These are phyloP conservation scores for Candida broadrunensis DNA, from an alignment of 805 yeast species.

Conservation along the genomic window DNA sequence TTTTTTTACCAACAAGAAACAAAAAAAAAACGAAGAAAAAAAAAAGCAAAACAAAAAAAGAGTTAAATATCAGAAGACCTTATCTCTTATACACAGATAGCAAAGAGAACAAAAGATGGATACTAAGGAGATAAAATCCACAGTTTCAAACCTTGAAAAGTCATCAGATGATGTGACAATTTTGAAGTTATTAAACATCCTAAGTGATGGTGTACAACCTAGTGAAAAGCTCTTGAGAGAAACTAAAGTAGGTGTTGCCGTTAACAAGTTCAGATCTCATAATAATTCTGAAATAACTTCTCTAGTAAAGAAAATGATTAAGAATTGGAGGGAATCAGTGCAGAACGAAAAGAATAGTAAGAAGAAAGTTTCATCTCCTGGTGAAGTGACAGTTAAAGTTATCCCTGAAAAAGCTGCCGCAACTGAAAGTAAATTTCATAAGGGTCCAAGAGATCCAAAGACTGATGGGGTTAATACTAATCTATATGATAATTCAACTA, in stretches of 20 bases:
- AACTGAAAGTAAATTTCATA: conserved; percentile 27
- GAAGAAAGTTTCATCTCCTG: conserved; percentile 13
- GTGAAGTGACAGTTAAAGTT: background rate
- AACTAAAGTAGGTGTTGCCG: conserved; percentile 96
- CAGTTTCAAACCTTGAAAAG: conserved; percentile 73
- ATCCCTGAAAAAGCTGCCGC: conserved; percentile 5
- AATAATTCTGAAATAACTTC: conserved; percentile 63
- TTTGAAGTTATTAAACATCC: conserved; percentile 58
- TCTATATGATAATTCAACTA: conserved; percentile 69
- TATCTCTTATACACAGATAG: background rate
- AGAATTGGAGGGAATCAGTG: conserved; percentile 87
- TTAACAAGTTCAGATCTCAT: conserved; percentile 78
- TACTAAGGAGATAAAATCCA: conserved; percentile 66
- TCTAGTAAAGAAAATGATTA: conserved; percentile 78
- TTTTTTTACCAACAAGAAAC: background rate
- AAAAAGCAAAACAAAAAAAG: background rate
- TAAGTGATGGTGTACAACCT: conserved; percentile 74
- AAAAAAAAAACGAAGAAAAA: background rate
- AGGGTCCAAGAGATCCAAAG: conserved; percentile 68
- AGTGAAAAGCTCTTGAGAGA: conserved; percentile 84
- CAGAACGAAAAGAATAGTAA: conserved; percentile 56
- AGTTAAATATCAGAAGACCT: background rate
- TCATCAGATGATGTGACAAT: conserved; percentile 59
- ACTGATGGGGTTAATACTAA: conserved; percentile 76
- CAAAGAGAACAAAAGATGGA: conserved; percentile 44